Evolutionary conservation across 129 eudicot species (phyloP).

Genomic region (Arctium lappa): DNA sequence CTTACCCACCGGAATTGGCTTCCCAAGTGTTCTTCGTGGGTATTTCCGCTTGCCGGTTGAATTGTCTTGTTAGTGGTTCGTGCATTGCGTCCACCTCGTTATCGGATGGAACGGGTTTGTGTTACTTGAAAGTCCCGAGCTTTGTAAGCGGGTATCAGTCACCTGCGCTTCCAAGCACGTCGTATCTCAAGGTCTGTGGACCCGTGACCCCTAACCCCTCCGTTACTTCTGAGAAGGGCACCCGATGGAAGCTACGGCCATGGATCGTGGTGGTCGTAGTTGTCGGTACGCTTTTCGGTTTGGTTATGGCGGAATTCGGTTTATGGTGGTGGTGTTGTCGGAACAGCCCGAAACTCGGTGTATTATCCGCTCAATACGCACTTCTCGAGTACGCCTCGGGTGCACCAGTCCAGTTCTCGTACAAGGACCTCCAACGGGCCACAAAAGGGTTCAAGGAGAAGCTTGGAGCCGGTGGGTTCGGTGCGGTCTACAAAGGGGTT

Average conservation of each 20-base stretch:
- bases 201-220: constrained; percentile 50
- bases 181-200: constrained; percentile 72
- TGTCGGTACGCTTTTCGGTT: constrained; percentile 46
- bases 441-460: constrained; percentile 85
- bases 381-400: constrained; percentile 99
- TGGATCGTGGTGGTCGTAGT: constrained; percentile 75
- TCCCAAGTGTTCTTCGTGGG: constrained; percentile 56
- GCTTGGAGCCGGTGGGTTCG: constrained; percentile 93
- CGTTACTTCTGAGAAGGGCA: background rate
- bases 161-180: constrained; percentile 83
- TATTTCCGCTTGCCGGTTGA: constrained; percentile 60
- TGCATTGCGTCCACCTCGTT: constrained; percentile 80
- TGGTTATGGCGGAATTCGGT: constrained; percentile 46
- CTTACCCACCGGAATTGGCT: constrained; percentile 55
- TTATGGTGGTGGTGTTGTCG: constrained; percentile 83
- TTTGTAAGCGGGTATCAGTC: constrained; percentile 79
- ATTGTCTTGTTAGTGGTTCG: constrained; percentile 56
- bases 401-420: constrained; percentile 88
- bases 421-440: constrained; percentile 77
- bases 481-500: constrained; percentile 76
- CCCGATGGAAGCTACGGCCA: constrained; percentile 47
- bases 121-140: constrained; percentile 54
- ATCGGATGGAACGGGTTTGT: constrained; percentile 82
- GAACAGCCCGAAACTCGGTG: constrained; percentile 57
- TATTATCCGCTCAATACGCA: constrained; percentile 68